Conservation (phyloP, 768 basidiomycete species). For the Xerocomellus amylosporus region DNA sequence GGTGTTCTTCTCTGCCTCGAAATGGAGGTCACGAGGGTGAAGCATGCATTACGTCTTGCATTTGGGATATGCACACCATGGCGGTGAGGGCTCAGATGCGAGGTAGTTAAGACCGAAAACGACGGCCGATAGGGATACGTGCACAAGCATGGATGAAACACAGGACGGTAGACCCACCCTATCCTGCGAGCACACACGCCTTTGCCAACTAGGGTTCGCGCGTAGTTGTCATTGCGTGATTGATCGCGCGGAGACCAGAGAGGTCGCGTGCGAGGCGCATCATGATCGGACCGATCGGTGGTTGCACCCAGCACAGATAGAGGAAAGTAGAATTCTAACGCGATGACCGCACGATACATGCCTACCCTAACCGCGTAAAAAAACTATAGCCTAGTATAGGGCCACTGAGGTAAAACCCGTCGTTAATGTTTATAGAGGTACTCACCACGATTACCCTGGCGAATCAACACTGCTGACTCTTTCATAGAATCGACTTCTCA, state of each 20-base stretch:
- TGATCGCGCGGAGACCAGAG: too few species aligned
- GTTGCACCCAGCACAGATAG: background rate
- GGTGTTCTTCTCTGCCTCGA: background rate
- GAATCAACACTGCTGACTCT: background rate
- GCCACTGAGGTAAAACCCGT: background rate
- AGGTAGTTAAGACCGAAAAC: too few species aligned
- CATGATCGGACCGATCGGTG: too few species aligned
- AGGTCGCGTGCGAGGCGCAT: too few species aligned
- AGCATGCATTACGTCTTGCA: background rate
- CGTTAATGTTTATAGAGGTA: background rate
- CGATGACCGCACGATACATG: too few species aligned
- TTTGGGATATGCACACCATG: too few species aligned
- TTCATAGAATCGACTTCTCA: background rate
- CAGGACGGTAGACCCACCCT: too few species aligned
- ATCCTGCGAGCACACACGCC: too few species aligned
- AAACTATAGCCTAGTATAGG: too few species aligned
- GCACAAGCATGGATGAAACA: too few species aligned
- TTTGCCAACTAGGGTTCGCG: too few species aligned
- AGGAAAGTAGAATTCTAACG: background rate
- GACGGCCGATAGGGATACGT: too few species aligned
- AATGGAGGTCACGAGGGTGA: background rate
- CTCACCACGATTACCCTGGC: background rate
- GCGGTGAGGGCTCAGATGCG: background rate
- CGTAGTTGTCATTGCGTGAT: conserved; percentile 21
- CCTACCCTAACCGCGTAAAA: background rate